A percentile compares a stretch with the other conserved stretches of the same genome.
Conservation (phyloP, 2,329 filamentous ascomycete species). For the Botrytis porri region DNA sequence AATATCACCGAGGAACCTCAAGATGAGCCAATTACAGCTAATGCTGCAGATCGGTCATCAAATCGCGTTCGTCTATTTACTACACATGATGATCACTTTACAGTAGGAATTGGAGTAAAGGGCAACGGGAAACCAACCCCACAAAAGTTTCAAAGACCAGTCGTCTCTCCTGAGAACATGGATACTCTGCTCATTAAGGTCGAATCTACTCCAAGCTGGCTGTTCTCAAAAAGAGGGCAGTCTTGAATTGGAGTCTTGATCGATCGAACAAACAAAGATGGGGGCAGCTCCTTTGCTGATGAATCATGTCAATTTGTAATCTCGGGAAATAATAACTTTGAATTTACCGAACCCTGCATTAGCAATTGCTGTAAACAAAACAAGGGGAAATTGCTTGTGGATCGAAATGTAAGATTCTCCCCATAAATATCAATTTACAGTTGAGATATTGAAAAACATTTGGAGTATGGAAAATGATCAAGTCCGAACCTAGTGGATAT, state of each 20-base stretch:
- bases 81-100: background rate
- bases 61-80: background rate
- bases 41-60: background rate
- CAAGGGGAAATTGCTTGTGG: background rate
- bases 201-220: background rate
- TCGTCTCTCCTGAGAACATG: background rate
- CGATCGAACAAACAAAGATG: background rate
- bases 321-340: background rate
- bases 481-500: background rate
- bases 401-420: background rate
- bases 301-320: background rate
- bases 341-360: too few species aligned
- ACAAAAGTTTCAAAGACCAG: background rate
- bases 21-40: background rate
- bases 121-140: background rate
- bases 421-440: background rate
- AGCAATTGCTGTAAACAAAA: background rate
- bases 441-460: background rate
- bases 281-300: background rate
- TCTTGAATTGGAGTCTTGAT: background rate
- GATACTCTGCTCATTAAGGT: background rate
- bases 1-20: background rate
- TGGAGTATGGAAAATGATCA: background rate
- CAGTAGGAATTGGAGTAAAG: background rate
- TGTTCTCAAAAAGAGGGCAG: background rate